Evolutionary conservation across 495 filamentous ascomycete species (phyloP).

Genomic region (Aspergillus sclerotiicarbonarius): DNA sequence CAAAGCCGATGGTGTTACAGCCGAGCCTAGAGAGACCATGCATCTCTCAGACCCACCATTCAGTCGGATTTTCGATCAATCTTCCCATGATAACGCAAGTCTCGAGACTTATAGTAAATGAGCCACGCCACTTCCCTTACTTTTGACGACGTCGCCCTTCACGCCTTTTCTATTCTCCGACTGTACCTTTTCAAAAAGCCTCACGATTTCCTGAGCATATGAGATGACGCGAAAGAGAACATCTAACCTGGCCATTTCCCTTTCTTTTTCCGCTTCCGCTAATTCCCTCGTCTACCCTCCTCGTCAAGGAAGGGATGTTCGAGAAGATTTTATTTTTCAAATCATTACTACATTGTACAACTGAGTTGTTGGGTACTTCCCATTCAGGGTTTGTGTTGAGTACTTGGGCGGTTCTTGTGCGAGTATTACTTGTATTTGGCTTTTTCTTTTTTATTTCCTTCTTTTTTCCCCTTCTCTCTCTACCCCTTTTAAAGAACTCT

Average conservation of each 20-base stretch:
- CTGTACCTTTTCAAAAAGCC: constrained; percentile 18
- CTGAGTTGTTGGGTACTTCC: constrained; percentile 12
- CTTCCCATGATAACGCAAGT: constrained; percentile 33
- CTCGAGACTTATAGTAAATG: constrained; percentile 30
- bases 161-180: constrained; percentile 17
- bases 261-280: constrained; percentile 8
- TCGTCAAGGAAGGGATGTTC: constrained; percentile 10
- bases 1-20: constrained; percentile 69
- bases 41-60: constrained; percentile 41
- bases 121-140: constrained; percentile 22
- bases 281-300: constrained; percentile 2
- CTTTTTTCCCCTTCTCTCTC: constrained; percentile 12
- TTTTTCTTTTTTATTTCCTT: constrained; percentile 21
- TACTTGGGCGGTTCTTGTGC: constrained; percentile 23
- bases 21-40: constrained; percentile 48
- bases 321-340: constrained; percentile 8
- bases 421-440: constrained; percentile 16
- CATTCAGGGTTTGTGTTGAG: constrained; percentile 13
- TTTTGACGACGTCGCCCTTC: constrained; percentile 9
- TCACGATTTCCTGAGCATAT: constrained; percentile 21
- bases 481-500: background rate
- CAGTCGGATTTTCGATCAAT: constrained; percentile 45
- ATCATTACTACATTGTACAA: constrained; percentile 19
- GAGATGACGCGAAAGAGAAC: constrained; percentile 24
- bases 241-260: constrained; percentile 6